Evolutionary conservation across 306 rosid species (phyloP).

Genomic region (Quercus ilex): DNA sequence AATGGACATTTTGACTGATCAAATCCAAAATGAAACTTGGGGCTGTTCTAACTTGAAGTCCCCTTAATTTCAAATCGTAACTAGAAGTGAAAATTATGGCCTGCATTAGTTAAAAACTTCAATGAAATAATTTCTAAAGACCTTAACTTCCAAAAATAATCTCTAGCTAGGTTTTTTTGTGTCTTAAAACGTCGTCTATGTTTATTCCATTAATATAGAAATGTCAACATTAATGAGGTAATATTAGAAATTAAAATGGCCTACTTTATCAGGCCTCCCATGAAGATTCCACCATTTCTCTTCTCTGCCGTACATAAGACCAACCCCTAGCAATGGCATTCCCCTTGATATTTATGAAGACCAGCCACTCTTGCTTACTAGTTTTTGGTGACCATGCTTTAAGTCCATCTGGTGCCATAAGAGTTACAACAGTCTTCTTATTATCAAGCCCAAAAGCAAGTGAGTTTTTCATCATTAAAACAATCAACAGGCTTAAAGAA

Average conservation of each 20-base stretch:
- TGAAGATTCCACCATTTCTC: conserved; percentile 71
- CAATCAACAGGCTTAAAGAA: too few relatives aligned
- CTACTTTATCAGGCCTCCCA: conserved; percentile 54
- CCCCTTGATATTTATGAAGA: conserved; percentile 53
- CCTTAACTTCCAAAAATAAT: too few relatives aligned
- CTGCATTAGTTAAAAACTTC: background rate
- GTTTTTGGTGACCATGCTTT: background rate
- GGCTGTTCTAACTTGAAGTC: conserved; percentile 42
- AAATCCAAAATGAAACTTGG: conserved; percentile 33
- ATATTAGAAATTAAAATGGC: background rate
- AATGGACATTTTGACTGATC: conserved; percentile 29
- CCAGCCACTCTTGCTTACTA: conserved; percentile 49
- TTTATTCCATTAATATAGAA: too few relatives aligned
- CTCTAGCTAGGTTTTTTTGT: too few relatives aligned
- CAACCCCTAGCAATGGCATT: conserved; percentile 41
- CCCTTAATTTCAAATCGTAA: background rate
- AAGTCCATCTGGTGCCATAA: conserved; percentile 53
- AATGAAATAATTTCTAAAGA: too few relatives aligned
- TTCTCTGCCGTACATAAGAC: conserved; percentile 58
- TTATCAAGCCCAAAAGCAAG: too few relatives aligned
- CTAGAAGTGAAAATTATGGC: too few relatives aligned
- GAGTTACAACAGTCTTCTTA: conserved; percentile 44
- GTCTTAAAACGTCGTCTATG: too few relatives aligned
- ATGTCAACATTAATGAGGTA: too few relatives aligned
- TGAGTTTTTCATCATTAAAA: too few relatives aligned